Evolutionary conservation across 768 basidiomycete species (phyloP).

Genomic region (Leucogyrophana mollusca): DNA sequence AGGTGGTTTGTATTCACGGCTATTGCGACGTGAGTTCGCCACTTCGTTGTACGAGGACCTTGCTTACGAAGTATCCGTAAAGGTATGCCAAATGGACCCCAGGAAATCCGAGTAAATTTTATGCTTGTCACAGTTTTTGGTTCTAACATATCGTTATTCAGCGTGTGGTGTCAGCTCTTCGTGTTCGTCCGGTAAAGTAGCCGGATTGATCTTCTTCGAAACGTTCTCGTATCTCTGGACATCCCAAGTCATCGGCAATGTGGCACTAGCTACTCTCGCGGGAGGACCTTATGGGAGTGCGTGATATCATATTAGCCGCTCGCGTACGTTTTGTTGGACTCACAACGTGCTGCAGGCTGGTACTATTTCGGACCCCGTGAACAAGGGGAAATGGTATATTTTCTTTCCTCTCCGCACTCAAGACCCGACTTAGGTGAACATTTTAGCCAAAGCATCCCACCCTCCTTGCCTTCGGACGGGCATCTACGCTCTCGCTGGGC

Average conservation of each 20-base stretch:
- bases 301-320: conserved; percentile 6
- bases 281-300: conserved; percentile 70
- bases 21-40: conserved; percentile 61
- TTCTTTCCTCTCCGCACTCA: background rate
- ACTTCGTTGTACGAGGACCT: background rate
- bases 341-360: conserved; percentile 40
- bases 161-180: conserved; percentile 48
- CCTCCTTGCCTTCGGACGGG: conserved; percentile 65
- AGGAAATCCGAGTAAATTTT: conserved; percentile 56
- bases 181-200: conserved; percentile 74
- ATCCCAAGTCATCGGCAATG: conserved; percentile 78
- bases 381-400: conserved; percentile 58
- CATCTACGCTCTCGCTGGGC: conserved; percentile 76
- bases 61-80: background rate
- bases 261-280: conserved; percentile 75
- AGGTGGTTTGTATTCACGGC: conserved; percentile 79
- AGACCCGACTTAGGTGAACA: background rate
- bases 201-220: conserved; percentile 75
- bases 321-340: background rate
- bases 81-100: conserved; percentile 72
- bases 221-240: conserved; percentile 88
- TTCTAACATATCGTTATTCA: conserved; percentile 20
- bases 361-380: conserved; percentile 82
- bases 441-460: conserved; percentile 69
- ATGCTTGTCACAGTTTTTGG: background rate